Evolutionary conservation across 148 eudicot genomes (phyloP).

Genomic region (Rhododendron griersonianum): DNA sequence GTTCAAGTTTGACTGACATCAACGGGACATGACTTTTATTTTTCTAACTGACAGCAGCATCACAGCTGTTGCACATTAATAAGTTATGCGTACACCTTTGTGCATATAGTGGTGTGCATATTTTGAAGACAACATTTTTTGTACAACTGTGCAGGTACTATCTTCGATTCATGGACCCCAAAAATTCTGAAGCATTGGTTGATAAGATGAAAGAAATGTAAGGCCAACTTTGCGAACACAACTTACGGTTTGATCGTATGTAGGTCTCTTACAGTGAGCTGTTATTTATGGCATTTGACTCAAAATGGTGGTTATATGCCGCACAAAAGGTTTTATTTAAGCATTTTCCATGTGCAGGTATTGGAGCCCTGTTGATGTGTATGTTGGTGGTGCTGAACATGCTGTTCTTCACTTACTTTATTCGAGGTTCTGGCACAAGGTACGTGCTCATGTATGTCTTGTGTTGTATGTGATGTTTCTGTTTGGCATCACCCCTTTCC

Average conservation of each 20-base stretch:
- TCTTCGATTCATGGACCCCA: slow-evolving; percentile 95
- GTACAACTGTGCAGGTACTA: slow-evolving; percentile 67
- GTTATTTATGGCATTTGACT: neutral
- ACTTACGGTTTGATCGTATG: neutral
- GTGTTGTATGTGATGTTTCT: neutral
- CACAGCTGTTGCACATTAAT: neutral
- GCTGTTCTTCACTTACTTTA: slow-evolving; percentile 98
- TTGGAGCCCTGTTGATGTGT: slow-evolving; percentile 98
- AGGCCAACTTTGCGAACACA: slow-evolving; percentile 12
- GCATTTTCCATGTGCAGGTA: slow-evolving; percentile 48
- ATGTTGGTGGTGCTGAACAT: slow-evolving; percentile 99
- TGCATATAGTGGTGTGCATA: neutral
- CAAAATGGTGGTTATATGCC: neutral
- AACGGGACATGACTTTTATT: neutral
- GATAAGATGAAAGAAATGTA: slow-evolving; percentile 79
- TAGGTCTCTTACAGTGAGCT: neutral
- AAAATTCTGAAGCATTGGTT: slow-evolving; percentile 71
- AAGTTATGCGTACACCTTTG: neutral
- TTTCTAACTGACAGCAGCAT: neutral
- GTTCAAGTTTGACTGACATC: neutral
- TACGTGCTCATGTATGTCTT: slow-evolving; percentile 14
- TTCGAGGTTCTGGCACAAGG: slow-evolving; percentile 99
- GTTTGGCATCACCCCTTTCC: neutral
- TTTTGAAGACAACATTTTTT: neutral
- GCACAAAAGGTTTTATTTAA: slow-evolving; percentile 5